A percentile compares a stretch with the other conserved stretches of the same genome.
These are phyloP conservation scores for Chlamydomonas reinhardtii DNA, from an alignment of 163 green algal species.

Conservation along the genomic window DNA sequence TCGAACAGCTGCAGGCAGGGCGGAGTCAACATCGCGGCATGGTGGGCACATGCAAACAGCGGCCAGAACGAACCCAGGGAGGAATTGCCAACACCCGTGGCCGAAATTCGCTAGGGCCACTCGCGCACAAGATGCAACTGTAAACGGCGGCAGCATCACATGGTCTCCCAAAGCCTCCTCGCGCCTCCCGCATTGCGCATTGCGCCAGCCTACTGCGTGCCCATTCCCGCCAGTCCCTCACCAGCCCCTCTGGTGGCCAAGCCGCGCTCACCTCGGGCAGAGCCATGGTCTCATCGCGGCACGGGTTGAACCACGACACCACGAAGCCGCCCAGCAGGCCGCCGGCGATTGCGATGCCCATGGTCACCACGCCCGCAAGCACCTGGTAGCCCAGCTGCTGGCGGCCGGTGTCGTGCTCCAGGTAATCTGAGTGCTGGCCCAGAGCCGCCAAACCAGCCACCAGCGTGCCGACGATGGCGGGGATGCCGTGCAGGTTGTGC, in stretches of 20 bases:
- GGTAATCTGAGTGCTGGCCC: conserved; percentile 44
- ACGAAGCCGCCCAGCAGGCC: conserved; percentile 32
- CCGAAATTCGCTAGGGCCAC: too few relatives aligned
- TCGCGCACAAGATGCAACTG: too few relatives aligned
- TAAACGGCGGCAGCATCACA: too few relatives aligned
- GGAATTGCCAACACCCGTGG: too few relatives aligned
- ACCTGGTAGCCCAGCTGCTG: conserved; percentile 44
- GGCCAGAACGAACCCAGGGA: too few relatives aligned
- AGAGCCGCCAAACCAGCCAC: conserved; percentile 55
- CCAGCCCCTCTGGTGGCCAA: too few relatives aligned
- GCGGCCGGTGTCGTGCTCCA: conserved; percentile 9
- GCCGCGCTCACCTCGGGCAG: background rate
- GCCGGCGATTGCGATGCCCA: conserved; percentile 18
- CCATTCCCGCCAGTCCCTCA: too few relatives aligned
- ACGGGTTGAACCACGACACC: conserved; percentile 9
- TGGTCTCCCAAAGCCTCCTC: too few relatives aligned
- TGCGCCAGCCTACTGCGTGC: too few relatives aligned
- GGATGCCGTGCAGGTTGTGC: conserved; percentile 71
- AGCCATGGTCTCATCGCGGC: background rate
- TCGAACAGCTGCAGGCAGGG: conserved; percentile 23
- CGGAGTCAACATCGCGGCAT: too few relatives aligned
- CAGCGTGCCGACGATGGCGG: conserved; percentile 50
- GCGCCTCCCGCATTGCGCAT: too few relatives aligned
- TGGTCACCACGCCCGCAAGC: conserved; percentile 26
- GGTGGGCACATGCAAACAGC: too few relatives aligned